phyloP scores from a whole-genome alignment of 139 green algal species.

The Chlorella ohadii region DNA sequence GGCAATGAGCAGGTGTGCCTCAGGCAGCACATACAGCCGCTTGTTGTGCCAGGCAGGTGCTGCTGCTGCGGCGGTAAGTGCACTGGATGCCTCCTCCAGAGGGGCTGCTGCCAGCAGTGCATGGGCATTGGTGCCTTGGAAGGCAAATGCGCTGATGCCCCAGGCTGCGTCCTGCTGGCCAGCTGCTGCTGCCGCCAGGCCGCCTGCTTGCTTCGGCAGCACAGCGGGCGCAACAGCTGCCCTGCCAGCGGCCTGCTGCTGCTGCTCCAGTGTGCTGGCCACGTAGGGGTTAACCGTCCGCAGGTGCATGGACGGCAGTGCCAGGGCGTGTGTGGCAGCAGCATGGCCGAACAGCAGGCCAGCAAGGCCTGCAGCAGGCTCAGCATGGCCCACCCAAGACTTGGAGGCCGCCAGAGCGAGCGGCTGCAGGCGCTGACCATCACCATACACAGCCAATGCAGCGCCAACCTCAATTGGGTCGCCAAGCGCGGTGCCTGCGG shows the following conservation, averaged over 20 bases:
- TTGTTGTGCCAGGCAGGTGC: constrained; percentile 16
- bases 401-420: constrained; percentile 72
- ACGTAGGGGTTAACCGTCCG: constrained; percentile 66
- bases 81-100: not conserved
- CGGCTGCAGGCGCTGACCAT: constrained; percentile 19
- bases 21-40: constrained; percentile 41
- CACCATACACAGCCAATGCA: constrained; percentile 36
- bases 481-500: constrained; percentile 63
- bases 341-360: constrained; percentile 64
- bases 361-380: constrained; percentile 81
- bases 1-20: constrained; percentile 26
- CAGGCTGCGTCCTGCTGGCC: not conserved
- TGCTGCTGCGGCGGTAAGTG: not conserved
- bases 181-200: not conserved
- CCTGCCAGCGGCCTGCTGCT: not conserved
- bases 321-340: not conserved
- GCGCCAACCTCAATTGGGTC: constrained; percentile 82
- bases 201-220: constrained; percentile 36
- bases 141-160: constrained; percentile 55
- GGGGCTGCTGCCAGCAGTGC: constrained; percentile 16
- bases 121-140: constrained; percentile 59
- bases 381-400: constrained; percentile 85
- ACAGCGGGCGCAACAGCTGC: not conserved
- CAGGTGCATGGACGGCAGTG: constrained; percentile 71
- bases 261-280: constrained; percentile 52